Conservation (phyloP, 257 asterid species). For the Nicotiana benthamiana region DNA sequence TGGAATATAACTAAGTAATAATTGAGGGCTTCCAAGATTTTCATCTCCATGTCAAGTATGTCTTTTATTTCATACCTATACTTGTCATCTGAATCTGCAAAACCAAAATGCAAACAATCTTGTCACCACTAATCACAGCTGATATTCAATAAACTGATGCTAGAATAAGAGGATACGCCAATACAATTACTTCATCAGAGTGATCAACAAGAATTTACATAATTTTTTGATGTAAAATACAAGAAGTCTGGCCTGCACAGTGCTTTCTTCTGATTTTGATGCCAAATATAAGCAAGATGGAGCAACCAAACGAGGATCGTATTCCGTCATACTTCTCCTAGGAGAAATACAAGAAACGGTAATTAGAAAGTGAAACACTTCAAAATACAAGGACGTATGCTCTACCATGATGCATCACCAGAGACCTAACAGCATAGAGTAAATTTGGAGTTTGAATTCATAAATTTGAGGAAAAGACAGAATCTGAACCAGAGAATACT, state of each 20-base stretch:
- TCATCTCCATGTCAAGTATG: conserved; percentile 98
- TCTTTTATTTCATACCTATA: conserved; percentile 77
- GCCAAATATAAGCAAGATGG: conserved; percentile 95
- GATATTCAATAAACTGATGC: background rate
- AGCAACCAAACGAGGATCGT: conserved; percentile 90
- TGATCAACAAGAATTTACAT: conserved; percentile 28
- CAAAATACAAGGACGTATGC: background rate
- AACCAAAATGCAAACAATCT: conserved; percentile 5
- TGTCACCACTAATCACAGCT: background rate
- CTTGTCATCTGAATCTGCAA: conserved; percentile 77
- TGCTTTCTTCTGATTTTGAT: conserved; percentile 96
- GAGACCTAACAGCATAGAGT: background rate
- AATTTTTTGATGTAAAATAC: conserved; percentile 78
- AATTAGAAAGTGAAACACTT: background rate
- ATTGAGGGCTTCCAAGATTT: conserved; percentile 85
- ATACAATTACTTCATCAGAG: background rate
- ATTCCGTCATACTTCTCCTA: conserved; percentile 87
- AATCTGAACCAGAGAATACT: background rate
- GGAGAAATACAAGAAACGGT: background rate
- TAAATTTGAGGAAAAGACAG: background rate
- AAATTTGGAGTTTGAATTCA: background rate
- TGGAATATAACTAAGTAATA: conserved; percentile 87
- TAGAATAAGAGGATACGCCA: background rate
- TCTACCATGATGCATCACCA: background rate
- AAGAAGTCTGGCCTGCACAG: conserved; percentile 81